Percentiles rank a stretch among this genome's conserved stretches.
Evolutionary conservation across 257 asterid species (phyloP).

Genomic region (Osmanthus fragrans): DNA sequence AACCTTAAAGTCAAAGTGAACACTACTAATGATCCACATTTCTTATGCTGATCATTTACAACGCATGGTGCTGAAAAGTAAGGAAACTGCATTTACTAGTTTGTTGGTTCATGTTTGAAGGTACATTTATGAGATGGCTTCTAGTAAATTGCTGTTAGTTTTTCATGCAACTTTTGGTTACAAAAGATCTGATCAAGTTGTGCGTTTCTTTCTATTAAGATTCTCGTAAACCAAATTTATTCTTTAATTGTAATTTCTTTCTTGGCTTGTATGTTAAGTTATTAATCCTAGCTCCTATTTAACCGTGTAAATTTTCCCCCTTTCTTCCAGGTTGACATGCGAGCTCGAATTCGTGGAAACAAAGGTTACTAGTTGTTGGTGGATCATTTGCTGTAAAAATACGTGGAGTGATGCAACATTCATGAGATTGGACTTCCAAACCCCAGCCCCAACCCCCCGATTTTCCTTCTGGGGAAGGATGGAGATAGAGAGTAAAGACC

Average conservation of each 20-base stretch:
- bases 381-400: not conserved
- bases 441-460: not conserved
- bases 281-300: not conserved
- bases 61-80: not conserved
- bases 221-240: not conserved
- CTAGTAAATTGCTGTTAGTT: not conserved
- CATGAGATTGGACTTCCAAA: constrained; percentile 9
- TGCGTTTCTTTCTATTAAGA: not conserved
- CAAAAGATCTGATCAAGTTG: not conserved
- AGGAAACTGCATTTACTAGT: not conserved
- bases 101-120: too few relatives aligned
- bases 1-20: too few relatives aligned
- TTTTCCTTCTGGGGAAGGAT: too few relatives aligned
- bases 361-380: constrained; percentile 62
- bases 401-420: not conserved
- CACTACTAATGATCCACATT: too few relatives aligned
- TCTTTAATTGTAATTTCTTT: not conserved
- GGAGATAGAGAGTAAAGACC: not conserved
- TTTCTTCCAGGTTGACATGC: constrained; percentile 78
- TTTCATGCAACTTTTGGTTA: not conserved
- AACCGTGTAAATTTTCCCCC: not conserved
- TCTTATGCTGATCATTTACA: too few relatives aligned
- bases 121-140: not conserved
- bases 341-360: constrained; percentile 95
- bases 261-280: not conserved